Evolutionary conservation across 1,139 yeast species (phyloP), one percentile per base, ranked within the genome.

Genomic region (Geotrichum candidum): DNA sequence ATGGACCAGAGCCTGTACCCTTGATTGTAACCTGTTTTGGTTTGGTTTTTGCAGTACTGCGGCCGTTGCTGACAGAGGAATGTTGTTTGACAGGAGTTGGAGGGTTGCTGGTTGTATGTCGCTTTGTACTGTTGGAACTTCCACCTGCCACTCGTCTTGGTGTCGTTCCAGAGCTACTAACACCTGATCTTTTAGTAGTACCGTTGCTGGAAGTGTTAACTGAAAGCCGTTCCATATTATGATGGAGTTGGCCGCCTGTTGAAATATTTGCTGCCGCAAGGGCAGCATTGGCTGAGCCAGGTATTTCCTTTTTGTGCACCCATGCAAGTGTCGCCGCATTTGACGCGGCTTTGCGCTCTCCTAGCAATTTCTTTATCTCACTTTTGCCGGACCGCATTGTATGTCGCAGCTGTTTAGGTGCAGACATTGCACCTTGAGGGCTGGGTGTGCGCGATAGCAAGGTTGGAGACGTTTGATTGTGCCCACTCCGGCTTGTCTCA

Each of bases 311-410:
- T 31, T 65, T 62, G 18, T 54, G 61, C 9, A 64, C 52, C 72
- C 72, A 70, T 7, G 72, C 72, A 45, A 68, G 54, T 5, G 68
- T 61, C 1, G 72, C 72, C 9, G 72, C 71, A 48, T 64, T 63
- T 4, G 67, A 61, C 9, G 72, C 69, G 4, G 68, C 63, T 61
- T 58, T 65, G 57, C 48, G 57, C 54, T 27, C 61, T 11, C 18
- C 68, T 65, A 60, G 64, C 55, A 46, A 60, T 46, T 46, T 58
- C 13, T 64, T 54, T 59, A 65, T 68, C n/a, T 66, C 66, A 4
- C 68, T 61, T 57, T 64, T 67, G 23, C 64, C 63, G 7, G 64
- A 59, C 33, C 72, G 64, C 56, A 69, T 55, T 0, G 71, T 68
- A 55, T 63, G 64, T 27, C 68, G 54, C 67, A 68, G 62, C 4